These are phyloP conservation scores for Phycomyces blakesleeanus DNA, from an alignment of 192 early-diverging fungal species.

Conservation along the genomic window DNA sequence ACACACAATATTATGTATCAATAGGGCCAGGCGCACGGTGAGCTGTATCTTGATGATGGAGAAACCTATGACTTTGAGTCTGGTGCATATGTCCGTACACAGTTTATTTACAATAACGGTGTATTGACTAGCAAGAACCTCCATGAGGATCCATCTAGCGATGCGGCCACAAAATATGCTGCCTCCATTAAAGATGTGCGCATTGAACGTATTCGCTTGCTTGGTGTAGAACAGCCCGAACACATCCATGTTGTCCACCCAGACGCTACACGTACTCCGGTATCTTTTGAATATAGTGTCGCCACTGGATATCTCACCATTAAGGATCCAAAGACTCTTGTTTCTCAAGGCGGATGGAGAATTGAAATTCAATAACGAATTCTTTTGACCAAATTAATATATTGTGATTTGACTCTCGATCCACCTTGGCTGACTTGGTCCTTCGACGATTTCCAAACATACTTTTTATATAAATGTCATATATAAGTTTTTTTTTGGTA, in stretches of 20 bases:
- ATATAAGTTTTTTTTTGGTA: no score
- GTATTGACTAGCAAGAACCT: conserved; percentile 36
- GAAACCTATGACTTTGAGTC: conserved; percentile 65
- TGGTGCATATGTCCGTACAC: conserved; percentile 61
- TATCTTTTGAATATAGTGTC: conserved; percentile 11
- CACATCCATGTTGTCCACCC: neutral
- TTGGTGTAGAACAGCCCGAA: conserved; percentile 21
- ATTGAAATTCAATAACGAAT: conserved; percentile 1
- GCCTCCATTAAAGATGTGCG: conserved; percentile 27
- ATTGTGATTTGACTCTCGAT: no score
- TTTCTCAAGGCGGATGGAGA: conserved; percentile 18
- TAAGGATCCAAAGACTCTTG: conserved; percentile 13
- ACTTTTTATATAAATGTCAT: no score
- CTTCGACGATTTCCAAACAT: no score
- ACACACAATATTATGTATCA: neutral
- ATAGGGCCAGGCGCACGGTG: conserved; percentile 65
- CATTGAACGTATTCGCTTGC: conserved; percentile 41
- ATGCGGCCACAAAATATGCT: conserved; percentile 20
- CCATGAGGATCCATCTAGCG: conserved; percentile 7
- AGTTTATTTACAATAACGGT: conserved; percentile 47
- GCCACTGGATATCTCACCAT: conserved; percentile 1
- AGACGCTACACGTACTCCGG: neutral
- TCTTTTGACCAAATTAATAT: no score
- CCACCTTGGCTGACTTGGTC: no score
- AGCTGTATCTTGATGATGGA: conserved; percentile 92